Base-by-base conservation (phyloP, 2,329 filamentous ascomycete species). In the Bipolaris sorokiniana region DNA sequence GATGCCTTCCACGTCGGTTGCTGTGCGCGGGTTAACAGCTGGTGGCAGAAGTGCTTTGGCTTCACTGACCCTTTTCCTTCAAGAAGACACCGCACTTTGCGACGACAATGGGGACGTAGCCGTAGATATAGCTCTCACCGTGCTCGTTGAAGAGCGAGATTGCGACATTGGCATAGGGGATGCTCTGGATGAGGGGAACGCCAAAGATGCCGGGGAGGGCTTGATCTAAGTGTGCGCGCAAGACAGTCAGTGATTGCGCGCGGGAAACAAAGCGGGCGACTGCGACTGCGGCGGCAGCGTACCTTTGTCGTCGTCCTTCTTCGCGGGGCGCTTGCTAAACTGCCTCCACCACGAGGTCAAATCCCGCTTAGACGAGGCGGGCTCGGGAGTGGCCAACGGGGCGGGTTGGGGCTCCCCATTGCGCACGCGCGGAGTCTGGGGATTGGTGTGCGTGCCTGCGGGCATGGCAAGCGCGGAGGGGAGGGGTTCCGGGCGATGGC, bases 11-110 rank as follows among this genome's bases (percentile, higher is more conserved):
- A 98, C 86, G 65, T 93, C 89, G 66, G 94, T 98, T 31, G 95
- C 95, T 98, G 54, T 45, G 36, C 42, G 31, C 28, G 41, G 26
- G 59, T 71, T 56, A 71, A 70, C 77, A 51, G 34, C 49, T 50
- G 48, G 47, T 48, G 47, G 33, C 31, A 34, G 36, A 18, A 4
- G 34, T 3, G 34, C 13, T 15, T 50, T 20, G 13, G n/a, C 4
- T 48, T 34, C 18, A 59, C 63, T 56, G 77, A 97, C 95, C 95
- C 86, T 96, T 97, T 77, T 99, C 95, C 78, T 99, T 99, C 65
- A 99, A 77, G 67, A 93, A 99, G 3, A 99, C 93, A 61, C 95
- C 95, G 76, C 95, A 98, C 77, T 99, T 99, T 34, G 95, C 95
- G 51, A 99, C 94, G 41, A 99, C 94, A 64, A 99, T 98, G 16